A percentile compares a stretch with the other conserved stretches of the same genome.
These are phyloP conservation scores for Eimeria mitis DNA, from an alignment of 169 alveolate species.

Conservation along the genomic window DNA sequence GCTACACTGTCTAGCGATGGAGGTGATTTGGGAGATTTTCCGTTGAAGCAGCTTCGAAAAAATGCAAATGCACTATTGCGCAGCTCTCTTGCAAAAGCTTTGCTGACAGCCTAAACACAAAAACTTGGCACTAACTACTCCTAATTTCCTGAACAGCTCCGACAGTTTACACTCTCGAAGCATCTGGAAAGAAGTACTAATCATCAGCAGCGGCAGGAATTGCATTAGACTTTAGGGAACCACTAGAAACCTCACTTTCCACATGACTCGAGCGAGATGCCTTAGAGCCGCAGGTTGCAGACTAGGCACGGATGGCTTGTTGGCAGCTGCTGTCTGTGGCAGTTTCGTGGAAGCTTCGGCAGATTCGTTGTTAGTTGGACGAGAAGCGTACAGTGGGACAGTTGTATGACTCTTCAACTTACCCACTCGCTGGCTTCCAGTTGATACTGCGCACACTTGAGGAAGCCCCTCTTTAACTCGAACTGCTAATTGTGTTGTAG, in stretches of 20 bases:
- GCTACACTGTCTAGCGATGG: neutral
- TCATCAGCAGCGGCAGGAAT: neutral
- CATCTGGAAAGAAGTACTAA: no score
- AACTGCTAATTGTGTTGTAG: neutral
- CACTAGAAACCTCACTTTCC: conserved; percentile 23
- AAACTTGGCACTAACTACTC: neutral
- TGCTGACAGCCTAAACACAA: conserved; percentile 9
- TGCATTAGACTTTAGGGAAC: neutral
- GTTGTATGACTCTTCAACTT: neutral
- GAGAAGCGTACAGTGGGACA: neutral
- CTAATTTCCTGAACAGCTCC: neutral
- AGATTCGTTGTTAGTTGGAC: neutral
- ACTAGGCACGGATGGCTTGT: neutral
- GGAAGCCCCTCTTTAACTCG: neutral
- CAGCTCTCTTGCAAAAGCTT: neutral
- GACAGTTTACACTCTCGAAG: neutral
- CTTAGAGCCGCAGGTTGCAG: conserved; percentile 27
- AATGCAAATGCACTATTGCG: neutral
- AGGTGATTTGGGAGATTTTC: no score
- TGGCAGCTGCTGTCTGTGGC: neutral
- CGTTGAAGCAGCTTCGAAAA: neutral
- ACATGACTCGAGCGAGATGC: conserved; percentile 35
- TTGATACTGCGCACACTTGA: neutral
- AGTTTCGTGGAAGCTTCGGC: neutral
- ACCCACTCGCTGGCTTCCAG: neutral